A percentile compares a stretch with the other conserved stretches of the same genome.
phyloP scores from a whole-genome alignment of 176 grass and related monocot species.

The Bonia amplexicaulis region DNA sequence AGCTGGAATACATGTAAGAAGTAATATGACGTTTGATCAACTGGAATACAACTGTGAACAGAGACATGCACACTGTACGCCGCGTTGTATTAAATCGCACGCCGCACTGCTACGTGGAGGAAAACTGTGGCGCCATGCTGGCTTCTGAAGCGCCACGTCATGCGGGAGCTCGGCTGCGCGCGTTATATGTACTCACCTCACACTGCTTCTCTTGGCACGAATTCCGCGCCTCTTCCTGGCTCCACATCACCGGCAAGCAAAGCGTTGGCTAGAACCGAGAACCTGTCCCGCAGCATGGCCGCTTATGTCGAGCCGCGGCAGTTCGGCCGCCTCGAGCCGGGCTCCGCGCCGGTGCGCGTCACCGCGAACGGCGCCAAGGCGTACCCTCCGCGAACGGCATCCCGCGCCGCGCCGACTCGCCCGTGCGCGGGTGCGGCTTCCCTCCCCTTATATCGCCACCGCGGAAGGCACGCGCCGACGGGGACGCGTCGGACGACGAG shows the following conservation, averaged over 20 bases:
- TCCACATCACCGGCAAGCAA: not conserved
- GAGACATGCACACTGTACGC: not conserved
- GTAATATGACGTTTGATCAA: not conserved
- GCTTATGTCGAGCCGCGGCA: constrained; percentile 57
- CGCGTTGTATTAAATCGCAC: not conserved
- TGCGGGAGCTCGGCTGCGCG: not conserved
- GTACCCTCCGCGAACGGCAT: constrained; percentile 31
- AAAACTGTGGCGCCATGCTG: constrained; percentile 9
- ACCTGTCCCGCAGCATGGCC: constrained; percentile 16
- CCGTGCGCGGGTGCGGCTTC: constrained; percentile 52
- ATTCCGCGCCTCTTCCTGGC: constrained; percentile 9
- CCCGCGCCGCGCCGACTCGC: constrained; percentile 51
- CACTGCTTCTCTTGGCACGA: not conserved
- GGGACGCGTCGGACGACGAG: constrained; percentile 32
- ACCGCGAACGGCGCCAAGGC: constrained; percentile 20
- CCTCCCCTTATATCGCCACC: constrained; percentile 43
- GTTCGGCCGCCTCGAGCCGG: constrained; percentile 42
- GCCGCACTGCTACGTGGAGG: not conserved
- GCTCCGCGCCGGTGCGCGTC: not conserved
- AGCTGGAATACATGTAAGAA: not conserved
- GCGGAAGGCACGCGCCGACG: not conserved
- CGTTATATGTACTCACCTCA: not conserved
- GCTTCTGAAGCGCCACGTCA: constrained; percentile 5
- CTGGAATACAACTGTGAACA: not conserved
- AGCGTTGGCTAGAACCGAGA: not conserved